Base-by-base conservation (phyloP, 306 rosid species). In the Citrullus colocynthis region DNA sequence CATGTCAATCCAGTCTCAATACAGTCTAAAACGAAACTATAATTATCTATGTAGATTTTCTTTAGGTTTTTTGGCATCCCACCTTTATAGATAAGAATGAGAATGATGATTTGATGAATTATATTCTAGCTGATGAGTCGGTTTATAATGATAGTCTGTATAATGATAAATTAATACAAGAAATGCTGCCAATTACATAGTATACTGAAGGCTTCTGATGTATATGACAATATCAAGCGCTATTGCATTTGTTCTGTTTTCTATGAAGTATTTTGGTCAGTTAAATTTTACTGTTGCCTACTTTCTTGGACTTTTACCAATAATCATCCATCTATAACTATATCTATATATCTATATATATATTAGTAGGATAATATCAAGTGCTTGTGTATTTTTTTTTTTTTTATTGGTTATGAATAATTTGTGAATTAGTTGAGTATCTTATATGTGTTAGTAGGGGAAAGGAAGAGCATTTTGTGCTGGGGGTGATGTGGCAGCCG, bases 401-500 rank as follows among this genome's bases (percentile, higher is more conserved):
- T 24, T 37, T 20, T 9, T 58, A 58, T 30, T 62, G 18, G 20
- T 48, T 16, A 36, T 5, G 9, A 74, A 55, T 51, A 37, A 37
- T 56, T 55, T 34, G n/a, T 60, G 20, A 61, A 58, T 28, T 82
- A 65, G 54, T 83, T n/a, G 76, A 39, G 24, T 73, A 11, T 71
- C 80, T 52, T 44, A 59, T 48, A 9, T 79, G 39, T 67, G 80
- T 77, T 79, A 73, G 2, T 84, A 95, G 98, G 98, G 96, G 60
- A 92, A 84, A 84, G 98, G 98, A 74, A 92, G 93, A 80, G 96
- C 98, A 62, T 95, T 92, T 82, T 95, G 97, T 86, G 97, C 98
- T 57, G 98, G 98, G 58, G 98, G 97, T 76, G 98, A 95, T 84
- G 97, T 95, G 66, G 85, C 92, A 8, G 76, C 92, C 1, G 93